phyloP scores from a whole-genome alignment of 2,329 filamentous ascomycete genomes.

The Coleophoma crateriformis region DNA sequence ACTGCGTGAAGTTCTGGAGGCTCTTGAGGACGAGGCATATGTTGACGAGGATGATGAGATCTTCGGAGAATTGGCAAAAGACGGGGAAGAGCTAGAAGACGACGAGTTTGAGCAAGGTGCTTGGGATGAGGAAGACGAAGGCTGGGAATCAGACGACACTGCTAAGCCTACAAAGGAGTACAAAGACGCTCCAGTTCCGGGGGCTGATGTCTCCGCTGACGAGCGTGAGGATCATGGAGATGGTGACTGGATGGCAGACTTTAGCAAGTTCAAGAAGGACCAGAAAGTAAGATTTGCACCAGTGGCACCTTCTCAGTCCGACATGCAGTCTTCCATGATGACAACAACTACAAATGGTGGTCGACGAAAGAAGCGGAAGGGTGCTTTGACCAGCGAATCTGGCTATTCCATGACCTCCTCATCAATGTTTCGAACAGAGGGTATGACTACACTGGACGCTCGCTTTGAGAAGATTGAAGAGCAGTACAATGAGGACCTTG shows the following conservation, averaged over 20 bases:
- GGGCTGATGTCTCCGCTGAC: slow-evolving; percentile 41
- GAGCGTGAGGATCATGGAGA: slow-evolving; percentile 57
- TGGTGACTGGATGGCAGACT: slow-evolving; percentile 86
- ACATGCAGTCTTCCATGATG: slow-evolving; percentile 64
- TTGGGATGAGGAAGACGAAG: slow-evolving; percentile 61
- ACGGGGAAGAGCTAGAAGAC: slow-evolving; percentile 68
- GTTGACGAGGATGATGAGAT: slow-evolving; percentile 81
- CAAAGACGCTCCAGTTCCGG: slow-evolving; percentile 29
- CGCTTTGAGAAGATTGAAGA: slow-evolving; percentile 90
- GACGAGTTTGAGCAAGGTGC: slow-evolving; percentile 71
- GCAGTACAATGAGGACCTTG: slow-evolving; percentile 61
- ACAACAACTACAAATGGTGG: slow-evolving; percentile 76
- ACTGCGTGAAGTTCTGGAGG: slow-evolving; percentile 84
- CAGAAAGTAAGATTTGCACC: slow-evolving; percentile 43
- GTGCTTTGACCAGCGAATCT: slow-evolving; percentile 81
- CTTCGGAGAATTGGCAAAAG: slow-evolving; percentile 67
- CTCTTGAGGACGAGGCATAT: slow-evolving; percentile 90
- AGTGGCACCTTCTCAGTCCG: slow-evolving; percentile 47
- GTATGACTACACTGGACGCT: slow-evolving; percentile 76
- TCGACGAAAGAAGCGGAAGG: slow-evolving; percentile 89
- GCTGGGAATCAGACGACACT: slow-evolving; percentile 94
- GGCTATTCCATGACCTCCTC: slow-evolving; percentile 91
- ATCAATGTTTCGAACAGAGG: slow-evolving; percentile 80
- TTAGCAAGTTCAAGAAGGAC: slow-evolving; percentile 90
- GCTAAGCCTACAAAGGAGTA: slow-evolving; percentile 65